Conservation (phyloP, 169 alveolate genomes). For the Eimeria tenella region DNA sequence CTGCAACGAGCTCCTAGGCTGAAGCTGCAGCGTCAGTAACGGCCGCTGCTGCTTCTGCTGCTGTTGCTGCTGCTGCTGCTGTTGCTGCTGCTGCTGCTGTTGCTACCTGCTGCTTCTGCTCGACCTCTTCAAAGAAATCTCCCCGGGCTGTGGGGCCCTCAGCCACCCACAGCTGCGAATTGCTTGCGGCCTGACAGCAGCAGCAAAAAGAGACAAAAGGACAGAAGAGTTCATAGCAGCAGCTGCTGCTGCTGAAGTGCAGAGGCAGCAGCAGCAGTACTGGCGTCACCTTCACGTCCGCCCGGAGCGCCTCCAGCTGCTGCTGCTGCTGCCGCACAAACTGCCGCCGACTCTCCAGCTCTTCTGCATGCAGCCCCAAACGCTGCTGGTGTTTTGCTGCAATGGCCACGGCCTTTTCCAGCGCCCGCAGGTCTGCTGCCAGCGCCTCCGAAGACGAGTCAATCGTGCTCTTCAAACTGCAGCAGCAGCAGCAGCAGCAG, state of each 20-base stretch:
- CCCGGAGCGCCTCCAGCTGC: not conserved
- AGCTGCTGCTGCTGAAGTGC: not conserved
- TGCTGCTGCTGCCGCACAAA: not conserved
- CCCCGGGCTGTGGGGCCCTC: not conserved
- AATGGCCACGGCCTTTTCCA: not conserved
- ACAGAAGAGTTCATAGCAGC: not conserved
- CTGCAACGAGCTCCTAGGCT: not conserved
- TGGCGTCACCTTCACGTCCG: not conserved
- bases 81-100: not conserved
- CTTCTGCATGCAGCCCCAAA: not conserved
- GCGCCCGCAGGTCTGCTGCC: slow-evolving; percentile 1
- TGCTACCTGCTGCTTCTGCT: slow-evolving; percentile 12
- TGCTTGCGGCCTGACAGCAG: not conserved
- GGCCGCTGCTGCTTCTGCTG: not conserved
- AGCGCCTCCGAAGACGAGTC: not conserved
- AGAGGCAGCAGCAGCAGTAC: not conserved
- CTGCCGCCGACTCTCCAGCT: not conserved
- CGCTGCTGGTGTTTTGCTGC: not conserved
- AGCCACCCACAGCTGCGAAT: not conserved
- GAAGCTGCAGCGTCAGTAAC: not conserved
- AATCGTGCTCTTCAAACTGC: not conserved
- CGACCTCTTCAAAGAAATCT: not conserved
- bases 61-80: slow-evolving; percentile 7
- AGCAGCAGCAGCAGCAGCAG: not conserved
- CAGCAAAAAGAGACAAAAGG: not conserved